phyloP scores from a whole-genome alignment of 345 rosid species.

The Carallia brachiata region DNA sequence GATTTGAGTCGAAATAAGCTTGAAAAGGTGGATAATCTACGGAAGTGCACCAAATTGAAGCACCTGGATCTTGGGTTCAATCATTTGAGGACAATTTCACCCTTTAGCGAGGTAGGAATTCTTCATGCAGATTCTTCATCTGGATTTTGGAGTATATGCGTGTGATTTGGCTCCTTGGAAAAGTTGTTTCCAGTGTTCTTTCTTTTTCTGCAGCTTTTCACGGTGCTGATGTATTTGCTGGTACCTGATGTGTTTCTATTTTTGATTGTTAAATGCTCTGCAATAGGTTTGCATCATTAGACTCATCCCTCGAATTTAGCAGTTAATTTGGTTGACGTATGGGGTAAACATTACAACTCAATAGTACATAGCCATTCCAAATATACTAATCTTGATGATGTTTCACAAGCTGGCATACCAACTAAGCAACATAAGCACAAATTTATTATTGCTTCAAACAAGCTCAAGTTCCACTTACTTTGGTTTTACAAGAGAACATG shows the following conservation, averaged over 20 bases:
- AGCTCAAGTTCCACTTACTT: too few species aligned
- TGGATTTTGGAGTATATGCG: neutral
- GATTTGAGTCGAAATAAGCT: conserved; percentile 97
- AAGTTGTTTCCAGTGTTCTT: neutral
- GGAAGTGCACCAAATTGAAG: conserved; percentile 75
- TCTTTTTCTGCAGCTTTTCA: neutral
- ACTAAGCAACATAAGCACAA: too few species aligned
- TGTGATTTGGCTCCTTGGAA: neutral
- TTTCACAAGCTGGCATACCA: too few species aligned
- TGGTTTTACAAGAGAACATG: too few species aligned
- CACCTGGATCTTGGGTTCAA: conserved; percentile 96
- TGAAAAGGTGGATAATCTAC: conserved; percentile 83
- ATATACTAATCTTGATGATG: neutral
- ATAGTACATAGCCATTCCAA: neutral
- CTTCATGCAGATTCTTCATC: neutral
- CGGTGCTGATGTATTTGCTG: neutral
- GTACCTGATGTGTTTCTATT: neutral
- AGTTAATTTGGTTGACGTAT: neutral
- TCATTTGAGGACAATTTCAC: conserved; percentile 61
- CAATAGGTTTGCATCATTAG: neutral
- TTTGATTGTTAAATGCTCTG: neutral
- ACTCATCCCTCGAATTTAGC: neutral
- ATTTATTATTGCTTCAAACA: too few species aligned
- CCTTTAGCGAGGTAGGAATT: conserved; percentile 68
- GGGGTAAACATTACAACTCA: neutral